Percentiles rank a stretch among this genome's conserved stretches.
phyloP scores from a whole-genome alignment of 768 basidiomycete species.

The Ramaria sp. region DNA sequence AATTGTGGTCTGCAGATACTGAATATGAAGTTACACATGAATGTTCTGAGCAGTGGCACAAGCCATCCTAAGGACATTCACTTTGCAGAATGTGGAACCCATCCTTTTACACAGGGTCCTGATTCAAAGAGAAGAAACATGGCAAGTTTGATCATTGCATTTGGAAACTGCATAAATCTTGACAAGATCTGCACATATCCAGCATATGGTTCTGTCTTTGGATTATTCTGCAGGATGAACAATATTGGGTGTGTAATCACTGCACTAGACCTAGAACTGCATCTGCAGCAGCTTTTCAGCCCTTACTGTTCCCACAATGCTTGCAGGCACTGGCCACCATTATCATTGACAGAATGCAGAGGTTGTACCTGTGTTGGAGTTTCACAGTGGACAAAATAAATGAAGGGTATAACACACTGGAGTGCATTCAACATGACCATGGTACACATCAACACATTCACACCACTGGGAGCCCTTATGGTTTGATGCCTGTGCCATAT shows the following conservation, averaged over 20 bases:
- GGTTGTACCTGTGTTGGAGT: background rate
- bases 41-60: background rate
- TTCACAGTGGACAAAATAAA: background rate
- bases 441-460: no score
- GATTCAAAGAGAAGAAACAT: constrained; percentile 81
- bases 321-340: background rate
- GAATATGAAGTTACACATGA: background rate
- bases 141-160: constrained; percentile 93
- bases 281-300: background rate
- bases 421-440: no score
- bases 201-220: constrained; percentile 45
- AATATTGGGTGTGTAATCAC: background rate
- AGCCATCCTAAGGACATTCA: constrained; percentile 24
- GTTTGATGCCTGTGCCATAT: no score
- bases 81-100: constrained; percentile 97
- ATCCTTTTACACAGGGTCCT: constrained; percentile 88
- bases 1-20: constrained; percentile 65
- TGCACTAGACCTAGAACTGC: background rate
- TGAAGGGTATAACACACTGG: no score
- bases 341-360: background rate
- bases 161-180: constrained; percentile 82
- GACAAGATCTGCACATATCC: constrained; percentile 91
- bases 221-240: background rate
- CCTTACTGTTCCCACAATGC: background rate
- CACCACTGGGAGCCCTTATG: no score